These are phyloP conservation scores for Zoysia matrella DNA, from an alignment of 202 grass and related monocot species.

Conservation along the genomic window DNA sequence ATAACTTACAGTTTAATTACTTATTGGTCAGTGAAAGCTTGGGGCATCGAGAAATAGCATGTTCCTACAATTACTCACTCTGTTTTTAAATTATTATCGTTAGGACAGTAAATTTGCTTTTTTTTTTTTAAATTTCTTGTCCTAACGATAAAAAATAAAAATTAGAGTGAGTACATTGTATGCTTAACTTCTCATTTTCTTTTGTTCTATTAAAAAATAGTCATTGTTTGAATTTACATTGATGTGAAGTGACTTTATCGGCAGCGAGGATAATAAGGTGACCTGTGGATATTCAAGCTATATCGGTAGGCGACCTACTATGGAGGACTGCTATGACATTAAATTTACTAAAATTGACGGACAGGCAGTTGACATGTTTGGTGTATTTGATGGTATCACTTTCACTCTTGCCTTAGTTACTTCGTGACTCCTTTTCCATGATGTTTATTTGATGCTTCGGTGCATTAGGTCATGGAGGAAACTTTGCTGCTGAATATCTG, in stretches of 20 bases:
- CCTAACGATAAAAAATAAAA: too few relatives aligned
- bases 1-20: too few relatives aligned
- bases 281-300: slow-evolving; percentile 81
- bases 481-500: slow-evolving; percentile 79
- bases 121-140: too few relatives aligned
- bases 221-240: slow-evolving; percentile 8
- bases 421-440: slow-evolving; percentile 22
- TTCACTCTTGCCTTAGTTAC: slow-evolving; percentile 33
- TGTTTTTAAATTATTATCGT: too few relatives aligned
- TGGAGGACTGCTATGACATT: slow-evolving; percentile 87
- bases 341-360: slow-evolving; percentile 62
- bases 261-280: slow-evolving; percentile 70
- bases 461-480: slow-evolving; percentile 77
- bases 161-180: too few relatives aligned
- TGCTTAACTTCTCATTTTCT: background rate
- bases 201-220: slow-evolving; percentile 19
- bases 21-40: too few relatives aligned
- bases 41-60: too few relatives aligned
- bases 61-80: too few relatives aligned
- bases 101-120: too few relatives aligned
- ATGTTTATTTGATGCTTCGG: slow-evolving; percentile 27
- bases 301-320: slow-evolving; percentile 64
- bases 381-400: slow-evolving; percentile 82
- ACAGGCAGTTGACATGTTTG: slow-evolving; percentile 67
- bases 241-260: slow-evolving; percentile 41